Evolutionary conservation across 495 filamentous ascomycete species (phyloP).

Genomic region (Penicillium bovifimosum): DNA sequence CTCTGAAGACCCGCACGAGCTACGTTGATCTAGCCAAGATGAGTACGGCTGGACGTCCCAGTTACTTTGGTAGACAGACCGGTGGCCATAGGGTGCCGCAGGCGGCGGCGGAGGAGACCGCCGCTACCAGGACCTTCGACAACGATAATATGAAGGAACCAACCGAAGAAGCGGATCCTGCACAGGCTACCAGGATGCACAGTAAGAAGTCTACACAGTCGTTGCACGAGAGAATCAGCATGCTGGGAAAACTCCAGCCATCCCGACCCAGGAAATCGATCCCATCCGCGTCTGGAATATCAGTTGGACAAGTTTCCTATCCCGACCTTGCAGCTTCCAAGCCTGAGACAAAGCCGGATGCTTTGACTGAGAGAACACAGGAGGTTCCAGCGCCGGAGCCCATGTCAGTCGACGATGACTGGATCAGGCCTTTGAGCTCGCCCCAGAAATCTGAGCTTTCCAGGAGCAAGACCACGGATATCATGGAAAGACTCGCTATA

Average conservation of each 20-base stretch:
- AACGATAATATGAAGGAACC: conserved; percentile 48
- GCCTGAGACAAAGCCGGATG: conserved; percentile 26
- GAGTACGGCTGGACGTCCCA: conserved; percentile 32
- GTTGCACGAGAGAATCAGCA: conserved; percentile 87
- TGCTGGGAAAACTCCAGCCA: conserved; percentile 77
- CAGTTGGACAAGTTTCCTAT: conserved; percentile 44
- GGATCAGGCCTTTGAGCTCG: conserved; percentile 63
- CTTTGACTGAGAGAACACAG: conserved; percentile 23
- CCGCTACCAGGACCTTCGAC: conserved; percentile 53
- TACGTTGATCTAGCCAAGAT: conserved; percentile 64
- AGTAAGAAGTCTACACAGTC: conserved; percentile 88
- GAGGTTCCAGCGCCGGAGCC: conserved; percentile 21
- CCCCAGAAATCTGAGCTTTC: conserved; percentile 41
- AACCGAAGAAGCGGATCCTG: conserved; percentile 30
- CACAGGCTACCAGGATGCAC: conserved; percentile 52
- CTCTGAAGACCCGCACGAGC: conserved; percentile 73
- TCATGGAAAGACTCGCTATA: conserved; percentile 48
- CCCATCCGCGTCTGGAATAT: conserved; percentile 38
- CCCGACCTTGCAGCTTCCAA: conserved; percentile 49
- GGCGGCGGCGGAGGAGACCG: conserved; percentile 29
- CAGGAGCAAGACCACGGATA: conserved; percentile 55
- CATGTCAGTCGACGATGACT: conserved; percentile 64
- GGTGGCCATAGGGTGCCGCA: conserved; percentile 36
- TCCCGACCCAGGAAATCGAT: conserved; percentile 68
- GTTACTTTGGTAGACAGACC: conserved; percentile 55